A percentile compares a stretch with the other conserved stretches of the same genome.
Evolutionary conservation across 176 grass and related monocot genomes (phyloP).

Genomic region (Aegilops tauschii): DNA sequence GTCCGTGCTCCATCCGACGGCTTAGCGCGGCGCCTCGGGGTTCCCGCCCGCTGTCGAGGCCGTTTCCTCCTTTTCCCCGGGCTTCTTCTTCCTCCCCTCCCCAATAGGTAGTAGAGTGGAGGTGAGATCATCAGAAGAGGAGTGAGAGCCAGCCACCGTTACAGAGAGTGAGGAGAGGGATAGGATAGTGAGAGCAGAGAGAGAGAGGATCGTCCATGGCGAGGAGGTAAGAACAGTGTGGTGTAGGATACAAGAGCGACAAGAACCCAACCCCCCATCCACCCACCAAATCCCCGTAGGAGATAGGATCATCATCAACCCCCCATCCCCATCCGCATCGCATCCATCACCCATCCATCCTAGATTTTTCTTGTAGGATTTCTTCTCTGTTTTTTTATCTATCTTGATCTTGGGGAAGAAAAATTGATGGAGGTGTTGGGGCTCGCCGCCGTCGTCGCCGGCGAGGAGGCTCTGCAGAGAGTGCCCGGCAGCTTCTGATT

Average conservation of each 20-base stretch:
- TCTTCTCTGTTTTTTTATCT: not conserved
- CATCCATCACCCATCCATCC: not conserved
- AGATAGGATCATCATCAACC: constrained; percentile 10
- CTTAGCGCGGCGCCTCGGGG: constrained; percentile 5
- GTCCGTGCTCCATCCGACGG: constrained; percentile 51
- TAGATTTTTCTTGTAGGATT: not conserved
- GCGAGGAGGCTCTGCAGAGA: constrained; percentile 46
- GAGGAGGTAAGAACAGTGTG: constrained; percentile 45
- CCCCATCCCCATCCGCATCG: not conserved
- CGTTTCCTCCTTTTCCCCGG: constrained; percentile 37
- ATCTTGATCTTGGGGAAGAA: not conserved
- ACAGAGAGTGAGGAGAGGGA: not conserved
- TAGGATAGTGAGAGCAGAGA: not conserved
- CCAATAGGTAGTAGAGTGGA: constrained; percentile 11
- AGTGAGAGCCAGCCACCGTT: not conserved
- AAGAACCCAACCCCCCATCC: not conserved
- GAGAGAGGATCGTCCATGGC: constrained; percentile 18
- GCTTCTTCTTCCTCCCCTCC: constrained; percentile 34
- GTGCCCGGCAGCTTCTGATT: constrained; percentile 24
- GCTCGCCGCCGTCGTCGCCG: constrained; percentile 23
- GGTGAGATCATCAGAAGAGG: constrained; percentile 6
- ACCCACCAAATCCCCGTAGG: constrained; percentile 19
- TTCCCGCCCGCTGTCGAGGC: constrained; percentile 22
- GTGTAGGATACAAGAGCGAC: constrained; percentile 16
- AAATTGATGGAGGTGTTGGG: constrained; percentile 40